These are phyloP conservation scores for Diospyros lotus DNA, from an alignment of 148 eudicot genomes.

Conservation along the genomic window DNA sequence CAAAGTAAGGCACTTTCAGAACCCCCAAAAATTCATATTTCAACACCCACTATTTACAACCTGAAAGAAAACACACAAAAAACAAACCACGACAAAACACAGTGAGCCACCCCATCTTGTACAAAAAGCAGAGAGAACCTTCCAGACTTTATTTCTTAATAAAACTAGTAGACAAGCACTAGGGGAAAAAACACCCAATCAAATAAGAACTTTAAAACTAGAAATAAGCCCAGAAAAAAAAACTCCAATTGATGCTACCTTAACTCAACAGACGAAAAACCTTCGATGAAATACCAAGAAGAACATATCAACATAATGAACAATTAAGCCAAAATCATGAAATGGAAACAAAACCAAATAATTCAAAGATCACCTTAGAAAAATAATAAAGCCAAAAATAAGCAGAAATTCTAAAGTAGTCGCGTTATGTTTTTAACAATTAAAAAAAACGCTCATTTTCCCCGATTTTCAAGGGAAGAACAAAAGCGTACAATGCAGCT, in stretches of 20 bases:
- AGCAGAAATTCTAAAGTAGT: no score
- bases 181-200: background rate
- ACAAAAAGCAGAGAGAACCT: background rate
- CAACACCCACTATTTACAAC: slow-evolving; percentile 16
- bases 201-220: background rate
- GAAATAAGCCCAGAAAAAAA: background rate
- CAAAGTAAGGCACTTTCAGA: slow-evolving; percentile 1
- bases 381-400: no score
- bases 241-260: background rate
- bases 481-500: background rate
- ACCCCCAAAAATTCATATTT: background rate
- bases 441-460: background rate
- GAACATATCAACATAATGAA: background rate
- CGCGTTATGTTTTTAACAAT: no score
- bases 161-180: background rate
- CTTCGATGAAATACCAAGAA: background rate
- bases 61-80: slow-evolving; percentile 14
- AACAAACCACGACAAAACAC: background rate
- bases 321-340: background rate
- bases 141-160: background rate
- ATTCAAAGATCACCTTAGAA: background rate
- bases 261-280: background rate
- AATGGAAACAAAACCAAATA: background rate
- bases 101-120: background rate
- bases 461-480: background rate